Evolutionary conservation across 345 rosid genomes (phyloP).

Genomic region (Stellera chamaejasme): DNA sequence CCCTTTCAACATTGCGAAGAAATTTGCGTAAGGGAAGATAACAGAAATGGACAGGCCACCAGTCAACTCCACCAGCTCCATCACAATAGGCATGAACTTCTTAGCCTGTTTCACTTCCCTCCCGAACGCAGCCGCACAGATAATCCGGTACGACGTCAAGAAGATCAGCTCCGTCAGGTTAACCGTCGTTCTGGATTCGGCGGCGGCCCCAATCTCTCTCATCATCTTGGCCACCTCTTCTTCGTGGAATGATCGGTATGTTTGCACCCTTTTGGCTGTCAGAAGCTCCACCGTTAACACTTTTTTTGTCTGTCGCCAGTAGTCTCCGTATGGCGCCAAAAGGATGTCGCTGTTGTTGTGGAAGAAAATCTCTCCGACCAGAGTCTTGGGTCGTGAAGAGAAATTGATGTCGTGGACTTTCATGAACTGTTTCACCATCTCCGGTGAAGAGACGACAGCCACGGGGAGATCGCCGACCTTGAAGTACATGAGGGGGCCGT

Average conservation of each 20-base stretch:
- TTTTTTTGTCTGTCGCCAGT: conserved; percentile 13
- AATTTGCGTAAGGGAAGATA: background rate
- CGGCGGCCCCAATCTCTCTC: background rate
- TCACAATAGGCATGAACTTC: too few relatives aligned
- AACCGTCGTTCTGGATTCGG: too few relatives aligned
- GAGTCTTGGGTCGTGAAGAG: conserved; percentile 11
- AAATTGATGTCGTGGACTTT: conserved; percentile 23
- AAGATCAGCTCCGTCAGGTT: too few relatives aligned
- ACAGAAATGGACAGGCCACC: too few relatives aligned
- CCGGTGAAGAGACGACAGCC: conserved; percentile 17
- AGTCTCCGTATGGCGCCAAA: conserved; percentile 14
- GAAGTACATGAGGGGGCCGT: conserved; percentile 26
- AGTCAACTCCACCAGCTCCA: too few relatives aligned
- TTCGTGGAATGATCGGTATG: conserved; percentile 13
- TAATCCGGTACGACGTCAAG: too few relatives aligned
- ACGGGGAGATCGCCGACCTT: conserved; percentile 17
- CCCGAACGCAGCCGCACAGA: too few relatives aligned
- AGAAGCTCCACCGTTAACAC: conserved; percentile 13
- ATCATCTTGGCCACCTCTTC: conserved; percentile 9
- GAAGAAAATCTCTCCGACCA: conserved; percentile 4
- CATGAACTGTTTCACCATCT: conserved; percentile 20
- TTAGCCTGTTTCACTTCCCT: too few relatives aligned
- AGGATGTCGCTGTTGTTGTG: conserved; percentile 9
- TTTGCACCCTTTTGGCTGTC: conserved; percentile 11
- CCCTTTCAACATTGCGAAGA: conserved; percentile 12